Evolutionary conservation across 2,329 filamentous ascomycete species (phyloP), one percentile per base, ranked within the genome.

Genomic region (Harringtonia aguacate): DNA sequence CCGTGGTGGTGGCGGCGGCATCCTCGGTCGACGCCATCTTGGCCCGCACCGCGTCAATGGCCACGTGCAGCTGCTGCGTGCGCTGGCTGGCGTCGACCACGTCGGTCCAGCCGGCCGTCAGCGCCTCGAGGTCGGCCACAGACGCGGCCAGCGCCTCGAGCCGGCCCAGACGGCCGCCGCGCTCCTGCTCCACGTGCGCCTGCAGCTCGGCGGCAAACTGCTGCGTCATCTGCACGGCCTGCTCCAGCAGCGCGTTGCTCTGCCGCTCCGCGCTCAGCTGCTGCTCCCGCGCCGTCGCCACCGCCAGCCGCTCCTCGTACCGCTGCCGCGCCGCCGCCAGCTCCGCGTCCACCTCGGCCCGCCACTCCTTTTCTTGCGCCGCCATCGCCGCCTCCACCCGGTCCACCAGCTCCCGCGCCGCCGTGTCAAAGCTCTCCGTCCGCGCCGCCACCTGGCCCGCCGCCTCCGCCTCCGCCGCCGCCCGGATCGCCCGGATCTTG

Each of bases 21-120:
- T 39, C 46, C 33, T 30, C 46, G 30, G 46, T 43, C 12, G 42
- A 35, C 58, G 88, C 82, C 20, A 97, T 76, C 41, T 83, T 86
- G 46, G 86, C 80, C 52, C 86, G 84, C 41, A 97, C 88, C 33
- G 90, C 87, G 60, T 98, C 92, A 27, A 97, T 84, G 18, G 92
- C 92, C 30, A 98, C 87, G 59, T 95, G 87, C 24, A 98, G 80
- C 66, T 97, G 89, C 65, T 98, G 92, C 1, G 92, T 95, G 64
- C 86, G 84, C 50, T 97, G 77, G 66, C 92, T 97, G 48, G 77
- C 73, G 60, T 97, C 88, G 20, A 98, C 79, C 31, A 97, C 86
- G 34, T 81, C 78, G 64, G 90, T 94, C 88, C 88, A 97, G 52
- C 87, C 83, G 2, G 78, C 77, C 2, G 89, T 94, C 44, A 98